A percentile compares a stretch with the other conserved stretches of the same genome.
These are phyloP conservation scores for Coniferiporia weirii DNA, from an alignment of 1,284 basidiomycete species.

Conservation along the genomic window DNA sequence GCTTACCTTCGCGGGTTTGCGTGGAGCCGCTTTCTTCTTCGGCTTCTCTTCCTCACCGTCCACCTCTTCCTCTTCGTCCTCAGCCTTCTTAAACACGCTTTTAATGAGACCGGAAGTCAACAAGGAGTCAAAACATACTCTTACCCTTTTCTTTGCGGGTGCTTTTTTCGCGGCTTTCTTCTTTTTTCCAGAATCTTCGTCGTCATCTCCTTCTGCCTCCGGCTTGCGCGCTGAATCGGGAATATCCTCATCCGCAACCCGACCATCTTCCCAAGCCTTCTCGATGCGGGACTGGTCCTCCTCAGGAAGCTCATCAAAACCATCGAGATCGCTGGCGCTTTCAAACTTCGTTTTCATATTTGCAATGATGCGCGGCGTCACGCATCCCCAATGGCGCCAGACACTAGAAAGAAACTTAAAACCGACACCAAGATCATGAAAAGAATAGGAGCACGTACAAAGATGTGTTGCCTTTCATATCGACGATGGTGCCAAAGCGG, in stretches of 20 bases:
- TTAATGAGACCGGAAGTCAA: neutral
- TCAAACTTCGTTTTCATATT: slow-evolving; percentile 67
- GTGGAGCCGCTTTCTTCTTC: slow-evolving; percentile 24
- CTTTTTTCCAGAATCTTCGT: slow-evolving; percentile 32
- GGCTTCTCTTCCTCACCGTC: slow-evolving; percentile 30
- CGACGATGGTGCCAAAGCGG: slow-evolving; percentile 72
- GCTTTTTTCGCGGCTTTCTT: slow-evolving; percentile 22
- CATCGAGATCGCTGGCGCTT: slow-evolving; percentile 62
- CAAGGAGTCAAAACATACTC: slow-evolving; percentile 20
- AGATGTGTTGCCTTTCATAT: slow-evolving; percentile 63
- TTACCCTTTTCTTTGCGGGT: slow-evolving; percentile 28
- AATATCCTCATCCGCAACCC: slow-evolving; percentile 75
- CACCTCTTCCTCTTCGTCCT: slow-evolving; percentile 24
- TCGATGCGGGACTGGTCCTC: slow-evolving; percentile 63
- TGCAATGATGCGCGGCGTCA: slow-evolving; percentile 60
- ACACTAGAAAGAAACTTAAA: slow-evolving; percentile 33
- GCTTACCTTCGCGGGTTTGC: slow-evolving; percentile 30
- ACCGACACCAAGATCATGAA: slow-evolving; percentile 17
- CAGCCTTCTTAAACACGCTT: slow-evolving; percentile 22
- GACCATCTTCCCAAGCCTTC: slow-evolving; percentile 67
- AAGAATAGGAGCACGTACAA: slow-evolving; percentile 47
- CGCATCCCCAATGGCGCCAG: slow-evolving; percentile 84
- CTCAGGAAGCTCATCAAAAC: slow-evolving; percentile 59
- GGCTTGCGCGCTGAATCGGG: slow-evolving; percentile 65
- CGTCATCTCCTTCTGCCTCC: slow-evolving; percentile 41